A percentile compares a stretch with the other conserved stretches of the same genome.
Evolutionary conservation across 106 monocot species (phyloP).

Genomic region (Iris macrosiphon): DNA sequence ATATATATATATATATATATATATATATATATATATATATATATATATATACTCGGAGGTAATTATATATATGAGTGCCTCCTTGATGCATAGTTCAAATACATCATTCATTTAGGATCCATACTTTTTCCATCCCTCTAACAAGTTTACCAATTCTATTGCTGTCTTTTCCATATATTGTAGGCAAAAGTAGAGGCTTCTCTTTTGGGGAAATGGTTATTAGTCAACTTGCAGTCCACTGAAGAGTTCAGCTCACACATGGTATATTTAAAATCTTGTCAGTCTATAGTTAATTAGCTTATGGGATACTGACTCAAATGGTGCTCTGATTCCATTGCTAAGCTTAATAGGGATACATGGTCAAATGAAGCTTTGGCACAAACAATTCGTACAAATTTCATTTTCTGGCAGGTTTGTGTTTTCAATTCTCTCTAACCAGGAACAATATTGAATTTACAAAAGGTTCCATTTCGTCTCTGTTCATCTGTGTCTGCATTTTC

Average conservation of each 20-base stretch:
- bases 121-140: too few relatives aligned
- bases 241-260: conserved; percentile 95
- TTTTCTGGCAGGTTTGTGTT: conserved; percentile 89
- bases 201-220: conserved; percentile 72
- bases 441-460: too few relatives aligned
- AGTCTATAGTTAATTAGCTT: conserved; percentile 1
- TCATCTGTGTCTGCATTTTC: too few relatives aligned
- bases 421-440: too few relatives aligned
- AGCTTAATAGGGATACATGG: conserved; percentile 98
- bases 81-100: too few relatives aligned
- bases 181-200: conserved; percentile 91
- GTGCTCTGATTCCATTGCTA: conserved; percentile 8
- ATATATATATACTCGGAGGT: too few relatives aligned
- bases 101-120: too few relatives aligned
- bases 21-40: too few relatives aligned
- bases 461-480: too few relatives aligned
- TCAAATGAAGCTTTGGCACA: conserved; percentile 85
- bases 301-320: background rate
- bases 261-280: conserved; percentile 24
- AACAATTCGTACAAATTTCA: conserved; percentile 82
- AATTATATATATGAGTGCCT: too few relatives aligned
- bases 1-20: too few relatives aligned
- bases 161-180: conserved; percentile 1
- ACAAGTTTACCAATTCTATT: too few relatives aligned
- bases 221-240: conserved; percentile 86